Evolutionary conservation across 768 basidiomycete genomes (phyloP), one percentile per base, ranked within the genome.

Genomic region (Tulasnella sp.): DNA sequence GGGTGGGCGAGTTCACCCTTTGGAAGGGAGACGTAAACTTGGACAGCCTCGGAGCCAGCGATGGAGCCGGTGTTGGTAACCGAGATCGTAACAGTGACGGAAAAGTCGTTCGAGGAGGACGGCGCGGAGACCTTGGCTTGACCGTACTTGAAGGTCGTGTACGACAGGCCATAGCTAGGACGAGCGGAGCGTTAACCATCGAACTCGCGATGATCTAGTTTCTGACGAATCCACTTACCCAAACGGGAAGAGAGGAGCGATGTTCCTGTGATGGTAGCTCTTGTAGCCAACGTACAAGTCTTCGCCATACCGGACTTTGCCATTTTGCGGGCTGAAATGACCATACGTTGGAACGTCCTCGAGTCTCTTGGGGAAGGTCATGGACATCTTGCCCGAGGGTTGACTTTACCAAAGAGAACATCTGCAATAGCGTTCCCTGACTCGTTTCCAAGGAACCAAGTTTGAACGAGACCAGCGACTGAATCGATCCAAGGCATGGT

Each of bases 401-500:
- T 92, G 76, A 92, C 87, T 72, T 86, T 87, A 42, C 92, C 92
- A 82, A 89, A 92, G 37, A 93, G 78, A 24, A 92, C 87, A 84
- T 93, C 92, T 22, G 90, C 89, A 79, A 92, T 89, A 0, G 91
- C 90, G 83, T 91, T 91, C 31, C 92, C 92, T 54, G 87, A 86
- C 84, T 92, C 92, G 82, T 93, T 93, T 0, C 92, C 92, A 2
- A 88, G 88, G 83, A 91, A 92, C 91, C 91, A 92, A 7, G 91
- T 87, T 79, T 93, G 91, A 1, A 93, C 82, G 31, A 94, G 84
- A 6, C 89, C 89, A 12, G 86, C 84, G n/a, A 92, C 90, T 48
- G 88, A 83, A 78, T 89, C 84, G 8, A 91, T 85, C 93, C 93
- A 94, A 5, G 93, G 93, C 92, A 94, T 93, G 3, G 91, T 87